These are phyloP conservation scores for Russula lepida DNA, from an alignment of 768 basidiomycete genomes.

Conservation along the genomic window DNA sequence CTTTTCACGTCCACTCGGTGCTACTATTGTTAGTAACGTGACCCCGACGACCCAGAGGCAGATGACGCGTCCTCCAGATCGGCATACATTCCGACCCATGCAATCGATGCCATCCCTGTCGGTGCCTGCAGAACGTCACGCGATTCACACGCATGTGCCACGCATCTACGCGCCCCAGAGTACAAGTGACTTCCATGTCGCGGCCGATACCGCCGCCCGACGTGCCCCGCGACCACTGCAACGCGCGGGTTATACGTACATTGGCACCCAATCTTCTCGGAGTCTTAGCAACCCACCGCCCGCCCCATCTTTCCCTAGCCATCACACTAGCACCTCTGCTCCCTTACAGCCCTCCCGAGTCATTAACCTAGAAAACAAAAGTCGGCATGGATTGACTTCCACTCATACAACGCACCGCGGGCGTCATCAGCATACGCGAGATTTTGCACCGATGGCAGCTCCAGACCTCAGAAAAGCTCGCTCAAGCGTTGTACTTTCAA, in stretches of 20 bases:
- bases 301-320: not conserved
- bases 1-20: conserved; percentile 1
- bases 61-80: not conserved
- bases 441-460: not conserved
- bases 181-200: not conserved
- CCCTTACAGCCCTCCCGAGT: not conserved
- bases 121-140: not conserved
- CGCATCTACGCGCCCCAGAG: not conserved
- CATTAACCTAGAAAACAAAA: not conserved
- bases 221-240: not conserved
- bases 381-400: not conserved
- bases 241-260: not conserved
- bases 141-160: not conserved
- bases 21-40: not conserved
- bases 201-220: not conserved
- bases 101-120: not conserved
- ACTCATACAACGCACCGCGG: not conserved
- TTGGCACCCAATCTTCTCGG: not conserved
- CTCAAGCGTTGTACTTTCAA: conserved; percentile 7
- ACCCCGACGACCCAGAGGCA: not conserved
- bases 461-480: conserved; percentile 9
- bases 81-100: not conserved
- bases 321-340: not conserved
- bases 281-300: conserved; percentile 3
- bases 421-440: not conserved